Evolutionary conservation across 2,329 filamentous ascomycete species (phyloP).

Genomic region (Arthrobotrys pseudoclavata): DNA sequence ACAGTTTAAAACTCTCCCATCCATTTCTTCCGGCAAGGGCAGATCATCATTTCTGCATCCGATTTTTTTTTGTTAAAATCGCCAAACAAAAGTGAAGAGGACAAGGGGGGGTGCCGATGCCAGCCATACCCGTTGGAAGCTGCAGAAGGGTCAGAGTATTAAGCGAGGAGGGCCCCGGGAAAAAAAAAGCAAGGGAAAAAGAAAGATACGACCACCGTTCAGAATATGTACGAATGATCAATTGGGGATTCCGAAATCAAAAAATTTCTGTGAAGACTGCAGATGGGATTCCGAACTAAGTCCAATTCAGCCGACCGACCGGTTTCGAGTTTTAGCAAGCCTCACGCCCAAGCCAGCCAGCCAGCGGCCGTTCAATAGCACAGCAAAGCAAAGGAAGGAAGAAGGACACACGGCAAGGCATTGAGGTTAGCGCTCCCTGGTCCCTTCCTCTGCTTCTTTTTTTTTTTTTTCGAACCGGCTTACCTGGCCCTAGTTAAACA

Average conservation of each 20-base stretch:
- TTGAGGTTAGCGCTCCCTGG: conserved; percentile 37
- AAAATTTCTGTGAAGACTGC: neutral
- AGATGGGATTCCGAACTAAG: conserved; percentile 23
- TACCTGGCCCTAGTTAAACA: conserved; percentile 50
- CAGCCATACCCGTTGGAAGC: conserved; percentile 43
- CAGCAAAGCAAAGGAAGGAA: conserved; percentile 5
- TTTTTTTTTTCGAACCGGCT: conserved; percentile 19
- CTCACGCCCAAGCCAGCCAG: conserved; percentile 16
- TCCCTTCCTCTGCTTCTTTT: neutral
- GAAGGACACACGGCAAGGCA: conserved; percentile 17
- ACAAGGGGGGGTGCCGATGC: neutral
- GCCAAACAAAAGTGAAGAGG: conserved; percentile 5
- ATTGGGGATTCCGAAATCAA: neutral
- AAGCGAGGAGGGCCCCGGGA: conserved; percentile 25
- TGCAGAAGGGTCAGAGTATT: conserved; percentile 36
- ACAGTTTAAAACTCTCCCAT: conserved; percentile 52
- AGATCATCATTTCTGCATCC: conserved; percentile 38
- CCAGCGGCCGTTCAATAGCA: conserved; percentile 3
- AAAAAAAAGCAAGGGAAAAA: neutral
- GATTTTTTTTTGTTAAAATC: neutral
- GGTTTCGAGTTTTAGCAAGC: conserved; percentile 51
- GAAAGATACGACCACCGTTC: neutral
- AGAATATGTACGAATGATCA: neutral
- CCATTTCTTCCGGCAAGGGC: conserved; percentile 41
- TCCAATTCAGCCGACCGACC: conserved; percentile 54